phyloP scores from a whole-genome alignment of 2,329 filamentous ascomycete genomes.

The Zymoseptoria brevis region DNA sequence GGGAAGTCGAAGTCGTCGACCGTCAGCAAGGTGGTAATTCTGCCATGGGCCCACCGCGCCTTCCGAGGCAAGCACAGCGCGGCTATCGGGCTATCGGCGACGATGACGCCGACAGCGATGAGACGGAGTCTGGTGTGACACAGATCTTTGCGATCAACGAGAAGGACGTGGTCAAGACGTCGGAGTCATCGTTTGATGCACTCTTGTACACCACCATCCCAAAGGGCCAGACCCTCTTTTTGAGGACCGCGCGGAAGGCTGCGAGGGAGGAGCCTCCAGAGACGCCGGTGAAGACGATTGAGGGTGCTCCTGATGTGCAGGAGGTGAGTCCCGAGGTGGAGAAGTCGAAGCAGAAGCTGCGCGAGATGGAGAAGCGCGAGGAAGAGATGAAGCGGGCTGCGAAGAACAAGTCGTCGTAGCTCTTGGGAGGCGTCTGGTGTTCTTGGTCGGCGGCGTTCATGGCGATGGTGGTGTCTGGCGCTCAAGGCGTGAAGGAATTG shows the following conservation, averaged over 20 bases:
- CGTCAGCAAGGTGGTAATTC: no score
- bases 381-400: neutral
- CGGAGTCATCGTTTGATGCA: neutral
- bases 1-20: neutral
- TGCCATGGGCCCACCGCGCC: neutral
- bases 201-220: neutral
- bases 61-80: neutral
- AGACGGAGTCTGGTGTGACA: neutral
- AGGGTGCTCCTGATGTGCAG: neutral
- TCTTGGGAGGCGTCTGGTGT: neutral
- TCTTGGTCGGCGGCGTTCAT: neutral
- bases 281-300: neutral
- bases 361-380: constrained; percentile 14
- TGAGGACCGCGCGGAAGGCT: constrained; percentile 25
- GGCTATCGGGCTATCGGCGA: neutral
- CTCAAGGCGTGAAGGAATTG: constrained; percentile 1
- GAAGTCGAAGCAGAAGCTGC: neutral
- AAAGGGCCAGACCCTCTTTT: neutral
- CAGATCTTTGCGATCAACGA: neutral
- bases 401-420: neutral
- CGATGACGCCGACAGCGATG: neutral
- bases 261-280: constrained; percentile 1
- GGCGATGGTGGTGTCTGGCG: constrained; percentile 11
- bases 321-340: constrained; percentile 1
- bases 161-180: neutral